Conservation (phyloP, 768 basidiomycete species). For the Pleurotus eryngii region DNA sequence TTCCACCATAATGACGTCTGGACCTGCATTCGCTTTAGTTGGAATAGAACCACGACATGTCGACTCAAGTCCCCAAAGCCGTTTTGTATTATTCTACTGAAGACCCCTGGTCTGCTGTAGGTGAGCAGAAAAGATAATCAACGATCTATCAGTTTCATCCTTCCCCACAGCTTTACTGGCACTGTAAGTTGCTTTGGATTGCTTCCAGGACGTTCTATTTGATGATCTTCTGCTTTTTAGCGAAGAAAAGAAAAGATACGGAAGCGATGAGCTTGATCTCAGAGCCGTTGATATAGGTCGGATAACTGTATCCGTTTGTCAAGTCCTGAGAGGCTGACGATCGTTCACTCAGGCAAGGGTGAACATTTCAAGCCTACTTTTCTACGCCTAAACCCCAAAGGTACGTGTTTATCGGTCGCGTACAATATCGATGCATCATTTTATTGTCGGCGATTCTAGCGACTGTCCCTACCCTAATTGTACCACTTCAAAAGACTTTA, state of each 20-base stretch:
- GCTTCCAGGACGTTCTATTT: not conserved
- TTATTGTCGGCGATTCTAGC: constrained; percentile 34
- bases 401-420: constrained; percentile 28
- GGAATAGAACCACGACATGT: constrained; percentile 15
- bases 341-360: constrained; percentile 48
- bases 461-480: constrained; percentile 79
- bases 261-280: constrained; percentile 67
- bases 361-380: constrained; percentile 77
- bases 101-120: constrained; percentile 64
- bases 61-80: constrained; percentile 61
- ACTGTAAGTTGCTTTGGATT: constrained; percentile 38
- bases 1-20: not conserved
- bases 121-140: constrained; percentile 31
- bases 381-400: constrained; percentile 75
- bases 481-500: constrained; percentile 77
- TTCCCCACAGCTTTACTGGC: constrained; percentile 44
- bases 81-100: constrained; percentile 66
- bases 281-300: constrained; percentile 64
- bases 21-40: not conserved
- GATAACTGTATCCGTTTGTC: not conserved
- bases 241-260: constrained; percentile 87
- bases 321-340: not conserved
- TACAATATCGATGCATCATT: not conserved
- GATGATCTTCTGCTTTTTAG: constrained; percentile 22
- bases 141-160: not conserved